A percentile compares a stretch with the other conserved stretches of the same genome.
Conservation (phyloP, 208 protist genomes). For the Tetramitus jugosus region DNA sequence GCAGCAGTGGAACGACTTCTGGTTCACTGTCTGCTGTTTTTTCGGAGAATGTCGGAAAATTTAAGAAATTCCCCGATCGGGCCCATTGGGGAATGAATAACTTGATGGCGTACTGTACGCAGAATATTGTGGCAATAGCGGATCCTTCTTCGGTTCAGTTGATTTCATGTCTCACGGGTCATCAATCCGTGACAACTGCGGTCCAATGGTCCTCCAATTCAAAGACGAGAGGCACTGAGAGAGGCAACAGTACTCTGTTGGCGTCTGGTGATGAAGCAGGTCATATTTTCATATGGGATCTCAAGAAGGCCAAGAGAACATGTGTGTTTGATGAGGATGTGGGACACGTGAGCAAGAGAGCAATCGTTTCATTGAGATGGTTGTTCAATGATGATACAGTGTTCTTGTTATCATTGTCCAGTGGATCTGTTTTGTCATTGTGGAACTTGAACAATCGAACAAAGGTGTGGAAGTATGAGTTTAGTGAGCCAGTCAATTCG, state of each 20-base stretch:
- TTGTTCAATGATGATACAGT: background rate
- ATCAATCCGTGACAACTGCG: background rate
- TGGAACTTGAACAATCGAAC: background rate
- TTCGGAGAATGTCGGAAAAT: conserved; percentile 5
- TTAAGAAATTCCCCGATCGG: conserved; percentile 6
- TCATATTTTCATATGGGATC: background rate
- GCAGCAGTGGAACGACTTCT: background rate
- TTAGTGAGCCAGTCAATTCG: background rate
- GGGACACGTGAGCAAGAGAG: too few relatives aligned
- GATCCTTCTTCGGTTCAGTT: conserved; percentile 1
- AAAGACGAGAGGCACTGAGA: conserved; percentile 12
- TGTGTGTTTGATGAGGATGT: background rate
- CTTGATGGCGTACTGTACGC: conserved; percentile 6
- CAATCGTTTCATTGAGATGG: conserved; percentile 7
- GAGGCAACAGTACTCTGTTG: background rate
- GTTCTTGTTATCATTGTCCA: background rate
- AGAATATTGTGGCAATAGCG: background rate
- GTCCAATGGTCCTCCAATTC: background rate
- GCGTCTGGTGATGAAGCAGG: conserved; percentile 6
- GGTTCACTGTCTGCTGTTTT: background rate
- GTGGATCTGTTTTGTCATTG: background rate
- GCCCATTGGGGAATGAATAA: background rate
- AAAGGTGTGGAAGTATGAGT: background rate
- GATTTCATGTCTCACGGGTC: background rate
- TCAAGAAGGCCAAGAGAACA: background rate